Percentiles rank a stretch among this genome's conserved stretches.
Evolutionary conservation across 2,329 filamentous ascomycete genomes (phyloP).

Genomic region (Colletotrichum eremochloae): DNA sequence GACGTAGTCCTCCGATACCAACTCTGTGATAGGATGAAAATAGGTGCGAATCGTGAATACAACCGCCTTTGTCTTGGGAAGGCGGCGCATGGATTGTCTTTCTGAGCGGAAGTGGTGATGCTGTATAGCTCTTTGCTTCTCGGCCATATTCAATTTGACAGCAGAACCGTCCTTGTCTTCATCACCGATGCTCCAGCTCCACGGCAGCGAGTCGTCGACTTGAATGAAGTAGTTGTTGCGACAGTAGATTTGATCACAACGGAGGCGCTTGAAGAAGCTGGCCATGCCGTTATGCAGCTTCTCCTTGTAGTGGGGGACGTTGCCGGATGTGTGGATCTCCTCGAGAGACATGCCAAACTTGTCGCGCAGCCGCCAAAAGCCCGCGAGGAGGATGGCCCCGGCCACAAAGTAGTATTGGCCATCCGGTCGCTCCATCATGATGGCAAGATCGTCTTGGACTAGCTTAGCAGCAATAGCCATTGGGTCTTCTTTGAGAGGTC

Average conservation of each 20-base stretch:
- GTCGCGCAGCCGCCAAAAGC: constrained; percentile 86
- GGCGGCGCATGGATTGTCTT: constrained; percentile 75
- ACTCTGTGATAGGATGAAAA: constrained; percentile 77
- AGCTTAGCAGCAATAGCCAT: constrained; percentile 81
- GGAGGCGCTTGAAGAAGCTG: constrained; percentile 82
- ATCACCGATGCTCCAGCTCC: constrained; percentile 80
- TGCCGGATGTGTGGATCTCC: constrained; percentile 83
- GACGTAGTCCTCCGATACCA: constrained; percentile 80
- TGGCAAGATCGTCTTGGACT: constrained; percentile 84
- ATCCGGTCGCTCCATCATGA: constrained; percentile 84
- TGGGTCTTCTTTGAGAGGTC: constrained; percentile 79
- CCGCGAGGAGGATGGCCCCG: constrained; percentile 80
- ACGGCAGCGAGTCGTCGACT: constrained; percentile 82
- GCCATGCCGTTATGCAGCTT: constrained; percentile 84
- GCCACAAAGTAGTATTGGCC: constrained; percentile 86
- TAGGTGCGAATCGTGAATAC: constrained; percentile 87
- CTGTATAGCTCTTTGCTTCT: constrained; percentile 79
- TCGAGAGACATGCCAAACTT: constrained; percentile 85
- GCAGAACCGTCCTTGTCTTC: constrained; percentile 81
- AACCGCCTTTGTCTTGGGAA: constrained; percentile 69
- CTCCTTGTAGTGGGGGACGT: constrained; percentile 79
- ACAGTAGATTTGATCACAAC: constrained; percentile 72
- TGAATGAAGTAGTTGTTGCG: constrained; percentile 92
- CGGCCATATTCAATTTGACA: constrained; percentile 80
- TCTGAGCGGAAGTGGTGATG: constrained; percentile 85